A percentile compares a stretch with the other conserved stretches of the same genome.
Evolutionary conservation across 2,329 filamentous ascomycete species (phyloP).

Genomic region (Arthrobotrys musiformis): DNA sequence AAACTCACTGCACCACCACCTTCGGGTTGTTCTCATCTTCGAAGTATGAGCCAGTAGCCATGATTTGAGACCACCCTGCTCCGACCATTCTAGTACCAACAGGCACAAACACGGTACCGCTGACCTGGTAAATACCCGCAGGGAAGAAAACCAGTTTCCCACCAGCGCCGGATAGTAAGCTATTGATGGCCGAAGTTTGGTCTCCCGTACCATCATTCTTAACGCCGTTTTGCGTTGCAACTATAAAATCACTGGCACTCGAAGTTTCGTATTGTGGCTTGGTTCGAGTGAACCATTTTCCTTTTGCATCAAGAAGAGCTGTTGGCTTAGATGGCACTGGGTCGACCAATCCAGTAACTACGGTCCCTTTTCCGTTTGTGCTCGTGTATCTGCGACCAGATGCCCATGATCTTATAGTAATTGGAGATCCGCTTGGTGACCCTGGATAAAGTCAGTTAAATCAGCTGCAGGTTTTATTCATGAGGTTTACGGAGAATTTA

Average conservation of each 20-base stretch:
- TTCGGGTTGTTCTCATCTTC: constrained; percentile 49
- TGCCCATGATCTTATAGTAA: constrained; percentile 60
- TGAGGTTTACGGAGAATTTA: constrained; percentile 25
- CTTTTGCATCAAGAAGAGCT: constrained; percentile 70
- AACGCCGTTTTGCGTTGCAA: constrained; percentile 76
- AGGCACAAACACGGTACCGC: constrained; percentile 66
- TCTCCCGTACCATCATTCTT: constrained; percentile 62
- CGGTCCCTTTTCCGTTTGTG: constrained; percentile 68
- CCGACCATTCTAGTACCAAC: constrained; percentile 63
- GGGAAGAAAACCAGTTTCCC: constrained; percentile 67
- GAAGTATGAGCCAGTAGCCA: constrained; percentile 57
- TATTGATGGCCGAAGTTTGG: constrained; percentile 53
- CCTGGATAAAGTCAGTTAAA: neutral
- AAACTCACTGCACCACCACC: constrained; percentile 8
- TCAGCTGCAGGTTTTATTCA: neutral
- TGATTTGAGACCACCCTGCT: constrained; percentile 61
- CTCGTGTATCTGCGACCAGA: constrained; percentile 22
- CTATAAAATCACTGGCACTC: constrained; percentile 76
- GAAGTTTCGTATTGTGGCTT: constrained; percentile 87
- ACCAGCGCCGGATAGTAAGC: constrained; percentile 6
- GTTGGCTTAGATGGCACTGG: constrained; percentile 70
- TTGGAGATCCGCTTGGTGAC: neutral
- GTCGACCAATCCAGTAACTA: constrained; percentile 64
- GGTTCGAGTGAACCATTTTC: constrained; percentile 78
- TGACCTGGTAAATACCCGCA: constrained; percentile 68